phyloP scores from a whole-genome alignment of 768 basidiomycete genomes.

The Infundibulicybe gibba region DNA sequence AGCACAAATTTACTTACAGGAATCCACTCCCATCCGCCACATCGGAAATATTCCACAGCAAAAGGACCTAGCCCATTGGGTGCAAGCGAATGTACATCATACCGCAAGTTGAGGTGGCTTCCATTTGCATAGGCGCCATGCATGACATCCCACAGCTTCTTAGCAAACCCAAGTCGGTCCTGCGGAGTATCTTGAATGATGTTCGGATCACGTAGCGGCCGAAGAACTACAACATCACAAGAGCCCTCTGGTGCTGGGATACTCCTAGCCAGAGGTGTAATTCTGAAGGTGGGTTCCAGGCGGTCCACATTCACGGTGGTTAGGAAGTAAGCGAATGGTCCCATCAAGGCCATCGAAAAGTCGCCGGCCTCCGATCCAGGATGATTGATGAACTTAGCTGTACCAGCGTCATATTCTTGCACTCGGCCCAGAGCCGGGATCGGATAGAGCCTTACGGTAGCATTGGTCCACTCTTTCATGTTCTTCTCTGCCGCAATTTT shows the following conservation, averaged over 20 bases:
- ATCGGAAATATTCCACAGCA: conserved; percentile 78
- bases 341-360: conserved; percentile 47
- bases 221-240: conserved; percentile 74
- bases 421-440: conserved; percentile 34
- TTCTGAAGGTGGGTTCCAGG: conserved; percentile 78
- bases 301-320: conserved; percentile 82
- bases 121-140: conserved; percentile 78
- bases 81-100: conserved; percentile 35
- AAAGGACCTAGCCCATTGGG: conserved; percentile 41
- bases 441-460: conserved; percentile 55
- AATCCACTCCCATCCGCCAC: conserved; percentile 82
- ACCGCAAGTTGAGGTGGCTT: conserved; percentile 60
- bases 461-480: conserved; percentile 66
- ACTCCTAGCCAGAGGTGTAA: conserved; percentile 57
- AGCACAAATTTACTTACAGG: conserved; percentile 50
- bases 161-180: conserved; percentile 45
- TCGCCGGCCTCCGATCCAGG: conserved; percentile 26
- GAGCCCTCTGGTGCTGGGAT: conserved; percentile 40
- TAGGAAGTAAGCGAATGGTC: conserved; percentile 86
- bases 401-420: conserved; percentile 57
- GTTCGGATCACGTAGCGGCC: conserved; percentile 63
- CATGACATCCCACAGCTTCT: conserved; percentile 52
- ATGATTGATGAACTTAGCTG: conserved; percentile 42
- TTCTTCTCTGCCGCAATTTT: conserved; percentile 82
- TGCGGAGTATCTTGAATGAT: conserved; percentile 35